Evolutionary conservation across 352 stramenopile species (phyloP).

Genomic region (Globisporangium sylvaticum): DNA sequence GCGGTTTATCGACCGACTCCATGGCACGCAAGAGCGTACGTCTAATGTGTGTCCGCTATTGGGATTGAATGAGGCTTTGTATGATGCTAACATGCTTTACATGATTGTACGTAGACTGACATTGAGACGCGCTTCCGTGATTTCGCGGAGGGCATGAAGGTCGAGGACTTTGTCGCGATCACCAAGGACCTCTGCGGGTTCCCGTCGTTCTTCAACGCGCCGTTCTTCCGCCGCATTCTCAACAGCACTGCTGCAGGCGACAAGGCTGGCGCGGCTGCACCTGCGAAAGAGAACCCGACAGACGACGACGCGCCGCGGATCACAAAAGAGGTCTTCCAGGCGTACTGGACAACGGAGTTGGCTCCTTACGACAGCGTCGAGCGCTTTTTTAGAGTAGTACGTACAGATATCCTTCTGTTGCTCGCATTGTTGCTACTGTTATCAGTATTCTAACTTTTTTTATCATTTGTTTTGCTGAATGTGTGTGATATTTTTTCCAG

Average conservation of each 20-base stretch:
- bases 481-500: slow-evolving; percentile 19
- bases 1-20: slow-evolving; percentile 57
- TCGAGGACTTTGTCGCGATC: slow-evolving; percentile 90
- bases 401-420: slow-evolving; percentile 14
- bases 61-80: too few species aligned
- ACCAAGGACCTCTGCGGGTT: slow-evolving; percentile 98
- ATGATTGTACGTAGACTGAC: slow-evolving; percentile 40
- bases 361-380: slow-evolving; percentile 95
- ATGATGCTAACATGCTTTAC: too few species aligned
- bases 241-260: slow-evolving; percentile 5
- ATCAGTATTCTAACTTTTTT: background rate
- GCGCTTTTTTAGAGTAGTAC: slow-evolving; percentile 95
- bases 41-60: too few species aligned
- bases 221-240: slow-evolving; percentile 93
- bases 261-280: slow-evolving; percentile 1
- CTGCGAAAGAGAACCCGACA: slow-evolving; percentile 15
- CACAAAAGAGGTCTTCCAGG: slow-evolving; percentile 88
- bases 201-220: slow-evolving; percentile 98
- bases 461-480: slow-evolving; percentile 10
- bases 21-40: slow-evolving; percentile 56
- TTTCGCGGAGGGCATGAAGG: slow-evolving; percentile 80
- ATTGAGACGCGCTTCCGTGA: slow-evolving; percentile 78
- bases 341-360: slow-evolving; percentile 94
- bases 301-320: slow-evolving; percentile 42
- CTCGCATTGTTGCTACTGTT: background rate